Percentiles rank a stretch among this genome's conserved stretches.
Conservation (phyloP, 2,329 filamentous ascomycete species). For the Fusarium beomiforme region DNA sequence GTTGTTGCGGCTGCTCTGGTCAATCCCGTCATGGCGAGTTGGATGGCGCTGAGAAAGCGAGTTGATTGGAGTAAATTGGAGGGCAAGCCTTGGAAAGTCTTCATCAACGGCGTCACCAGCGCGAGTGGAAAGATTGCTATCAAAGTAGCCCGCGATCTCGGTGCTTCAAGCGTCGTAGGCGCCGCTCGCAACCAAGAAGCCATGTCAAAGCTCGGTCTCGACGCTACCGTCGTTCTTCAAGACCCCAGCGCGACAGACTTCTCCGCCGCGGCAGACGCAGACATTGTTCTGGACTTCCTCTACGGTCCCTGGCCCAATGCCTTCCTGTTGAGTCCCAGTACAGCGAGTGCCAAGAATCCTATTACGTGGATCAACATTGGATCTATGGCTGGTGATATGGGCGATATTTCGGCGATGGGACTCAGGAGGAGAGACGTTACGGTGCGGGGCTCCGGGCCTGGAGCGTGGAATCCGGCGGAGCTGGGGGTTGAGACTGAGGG, state of each 20-base stretch:
- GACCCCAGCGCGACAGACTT: constrained; percentile 57
- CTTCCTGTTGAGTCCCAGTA: constrained; percentile 53
- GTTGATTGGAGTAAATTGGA: constrained; percentile 44
- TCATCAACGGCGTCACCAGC: constrained; percentile 64
- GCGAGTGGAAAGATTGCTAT: constrained; percentile 62
- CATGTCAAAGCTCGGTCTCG: constrained; percentile 55
- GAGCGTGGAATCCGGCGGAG: constrained; percentile 52
- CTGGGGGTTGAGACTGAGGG: constrained; percentile 35
- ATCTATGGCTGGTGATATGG: constrained; percentile 51
- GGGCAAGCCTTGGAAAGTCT: constrained; percentile 55
- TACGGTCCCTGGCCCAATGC: constrained; percentile 58
- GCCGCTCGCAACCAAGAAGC: constrained; percentile 58
- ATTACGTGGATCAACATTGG: constrained; percentile 66
- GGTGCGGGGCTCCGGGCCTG: constrained; percentile 57
- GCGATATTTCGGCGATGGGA: constrained; percentile 53
- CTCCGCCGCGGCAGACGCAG: constrained; percentile 55
- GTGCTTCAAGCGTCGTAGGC: constrained; percentile 61
- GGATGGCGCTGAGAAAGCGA: constrained; percentile 65
- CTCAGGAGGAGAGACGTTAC: constrained; percentile 61
- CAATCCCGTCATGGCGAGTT: constrained; percentile 65
- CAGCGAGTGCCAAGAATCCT: constrained; percentile 47
- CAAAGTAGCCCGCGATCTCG: constrained; percentile 57
- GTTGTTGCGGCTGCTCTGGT: constrained; percentile 61
- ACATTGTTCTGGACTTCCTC: constrained; percentile 67
- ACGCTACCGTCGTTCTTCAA: constrained; percentile 57